A percentile compares a stretch with the other conserved stretches of the same genome.
Evolutionary conservation across 139 green algal species (phyloP).

Genomic region (Micractinium sp.): DNA sequence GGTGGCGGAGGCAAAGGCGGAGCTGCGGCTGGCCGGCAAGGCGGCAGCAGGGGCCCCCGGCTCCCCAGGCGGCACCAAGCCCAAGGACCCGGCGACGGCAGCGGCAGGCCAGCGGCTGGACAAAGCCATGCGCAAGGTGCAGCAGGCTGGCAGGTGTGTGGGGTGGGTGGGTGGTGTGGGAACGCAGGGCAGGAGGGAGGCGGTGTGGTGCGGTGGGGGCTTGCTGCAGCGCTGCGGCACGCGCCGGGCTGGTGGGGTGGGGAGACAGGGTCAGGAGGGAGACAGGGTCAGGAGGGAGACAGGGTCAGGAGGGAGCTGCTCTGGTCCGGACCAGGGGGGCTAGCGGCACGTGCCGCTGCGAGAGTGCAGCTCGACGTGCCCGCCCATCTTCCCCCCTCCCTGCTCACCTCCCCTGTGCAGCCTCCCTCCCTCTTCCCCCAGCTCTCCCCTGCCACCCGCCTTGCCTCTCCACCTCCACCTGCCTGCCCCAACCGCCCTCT

Average conservation of each 20-base stretch:
- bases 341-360: neutral
- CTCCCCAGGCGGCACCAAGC: neutral
- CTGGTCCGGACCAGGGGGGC: neutral
- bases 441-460: neutral
- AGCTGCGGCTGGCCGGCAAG: neutral
- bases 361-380: neutral
- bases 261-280: no score
- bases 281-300: no score
- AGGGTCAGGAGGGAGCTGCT: no score
- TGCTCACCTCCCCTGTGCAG: neutral
- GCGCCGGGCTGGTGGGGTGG: no score
- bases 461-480: neutral
- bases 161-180: neutral
- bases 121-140: neutral
- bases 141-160: neutral
- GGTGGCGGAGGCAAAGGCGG: neutral
- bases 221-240: no score
- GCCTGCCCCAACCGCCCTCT: neutral
- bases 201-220: no score
- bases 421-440: neutral
- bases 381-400: neutral
- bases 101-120: neutral
- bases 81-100: neutral
- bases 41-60: no score
- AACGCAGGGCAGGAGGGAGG: neutral